These are phyloP conservation scores for Colletotrichum sp. DNA, from an alignment of 2,329 filamentous ascomycete species.

Conservation along the genomic window DNA sequence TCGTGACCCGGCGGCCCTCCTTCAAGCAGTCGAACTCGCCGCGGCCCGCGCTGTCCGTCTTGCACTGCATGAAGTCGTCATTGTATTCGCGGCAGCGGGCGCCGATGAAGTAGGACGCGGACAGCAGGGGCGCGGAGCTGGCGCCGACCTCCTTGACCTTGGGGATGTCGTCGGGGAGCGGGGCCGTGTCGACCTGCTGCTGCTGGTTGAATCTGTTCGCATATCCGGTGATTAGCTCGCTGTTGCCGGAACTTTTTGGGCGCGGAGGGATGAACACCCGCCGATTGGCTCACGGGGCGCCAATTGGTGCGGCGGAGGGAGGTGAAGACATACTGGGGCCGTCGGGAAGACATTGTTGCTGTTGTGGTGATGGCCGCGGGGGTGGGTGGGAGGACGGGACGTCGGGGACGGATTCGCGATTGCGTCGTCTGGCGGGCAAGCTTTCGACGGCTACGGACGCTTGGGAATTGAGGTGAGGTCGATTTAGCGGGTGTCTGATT, in stretches of 20 bases:
- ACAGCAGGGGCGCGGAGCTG: slow-evolving; percentile 89
- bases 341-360: slow-evolving; percentile 46
- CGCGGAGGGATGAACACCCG: neutral
- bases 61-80: slow-evolving; percentile 99
- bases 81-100: slow-evolving; percentile 94
- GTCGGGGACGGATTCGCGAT: slow-evolving; percentile 28
- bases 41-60: slow-evolving; percentile 88
- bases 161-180: slow-evolving; percentile 89
- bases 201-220: slow-evolving; percentile 87
- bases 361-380: slow-evolving; percentile 11
- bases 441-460: slow-evolving; percentile 12
- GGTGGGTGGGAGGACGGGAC: slow-evolving; percentile 4
- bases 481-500: slow-evolving; percentile 45
- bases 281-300: neutral
- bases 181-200: slow-evolving; percentile 93
- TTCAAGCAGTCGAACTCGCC: slow-evolving; percentile 95
- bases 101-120: slow-evolving; percentile 95
- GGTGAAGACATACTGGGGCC: slow-evolving; percentile 43
- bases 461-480: slow-evolving; percentile 42
- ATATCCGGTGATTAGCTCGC: neutral
- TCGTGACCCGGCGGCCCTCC: slow-evolving; percentile 94
- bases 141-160: slow-evolving; percentile 92
- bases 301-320: neutral
- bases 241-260: neutral
- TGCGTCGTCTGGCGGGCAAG: slow-evolving; percentile 5